phyloP scores from a whole-genome alignment of 2,329 filamentous ascomycete genomes.

The Lasiodiplodia hormozganensis region DNA sequence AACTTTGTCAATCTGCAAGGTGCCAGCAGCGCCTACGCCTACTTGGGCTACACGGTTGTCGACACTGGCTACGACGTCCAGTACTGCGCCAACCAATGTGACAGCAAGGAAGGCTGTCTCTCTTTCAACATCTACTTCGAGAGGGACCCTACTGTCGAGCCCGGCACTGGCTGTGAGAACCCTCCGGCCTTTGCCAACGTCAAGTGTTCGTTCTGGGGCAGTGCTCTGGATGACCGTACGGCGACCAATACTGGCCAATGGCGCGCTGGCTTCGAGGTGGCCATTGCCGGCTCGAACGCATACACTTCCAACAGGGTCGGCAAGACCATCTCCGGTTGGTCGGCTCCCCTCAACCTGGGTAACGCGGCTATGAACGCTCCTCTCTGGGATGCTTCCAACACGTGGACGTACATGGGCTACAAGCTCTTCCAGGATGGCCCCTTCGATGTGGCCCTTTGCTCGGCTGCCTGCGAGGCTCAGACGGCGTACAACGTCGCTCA shows the following conservation, averaged over 20 bases:
- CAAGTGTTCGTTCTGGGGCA: slow-evolving; percentile 42
- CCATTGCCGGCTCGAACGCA: slow-evolving; percentile 33
- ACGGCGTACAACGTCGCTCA: slow-evolving; percentile 10
- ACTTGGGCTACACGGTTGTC: slow-evolving; percentile 20
- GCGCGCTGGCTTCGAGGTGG: slow-evolving; percentile 33
- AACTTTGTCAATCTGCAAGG: neutral
- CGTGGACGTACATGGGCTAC: slow-evolving; percentile 39
- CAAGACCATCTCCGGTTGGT: slow-evolving; percentile 19
- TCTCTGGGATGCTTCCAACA: neutral
- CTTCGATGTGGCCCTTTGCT: slow-evolving; percentile 41
- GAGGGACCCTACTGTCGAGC: slow-evolving; percentile 31
- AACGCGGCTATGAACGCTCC: slow-evolving; percentile 42
- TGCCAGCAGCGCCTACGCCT: slow-evolving; percentile 32
- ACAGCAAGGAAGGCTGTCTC: slow-evolving; percentile 30
- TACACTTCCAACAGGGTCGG: slow-evolving; percentile 25
- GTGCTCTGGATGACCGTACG: slow-evolving; percentile 34
- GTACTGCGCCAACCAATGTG: slow-evolving; percentile 30
- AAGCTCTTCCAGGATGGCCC: slow-evolving; percentile 37
- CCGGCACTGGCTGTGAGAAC: slow-evolving; percentile 32
- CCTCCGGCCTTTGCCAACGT: slow-evolving; percentile 35
- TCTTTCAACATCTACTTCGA: slow-evolving; percentile 37
- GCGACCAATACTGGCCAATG: slow-evolving; percentile 37
- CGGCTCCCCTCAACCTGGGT: slow-evolving; percentile 30
- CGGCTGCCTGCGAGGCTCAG: slow-evolving; percentile 35
- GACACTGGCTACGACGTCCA: slow-evolving; percentile 34